Percentiles rank a stretch among this genome's conserved stretches.
These are phyloP conservation scores for Auricularia sp. DNA, from an alignment of 768 basidiomycete genomes.

Conservation along the genomic window DNA sequence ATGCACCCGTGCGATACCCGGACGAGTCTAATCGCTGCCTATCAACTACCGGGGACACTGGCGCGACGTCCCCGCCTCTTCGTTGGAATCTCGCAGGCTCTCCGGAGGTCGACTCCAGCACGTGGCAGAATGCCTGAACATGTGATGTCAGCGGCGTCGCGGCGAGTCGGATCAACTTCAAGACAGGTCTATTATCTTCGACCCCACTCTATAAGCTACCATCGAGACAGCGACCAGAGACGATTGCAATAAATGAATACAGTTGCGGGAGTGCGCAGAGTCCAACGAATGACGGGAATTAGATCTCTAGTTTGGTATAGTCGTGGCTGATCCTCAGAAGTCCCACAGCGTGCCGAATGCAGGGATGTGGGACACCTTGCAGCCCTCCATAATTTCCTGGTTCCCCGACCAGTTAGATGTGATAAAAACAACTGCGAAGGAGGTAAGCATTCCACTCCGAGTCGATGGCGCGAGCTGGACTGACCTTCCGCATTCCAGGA, in stretches of 20 bases:
- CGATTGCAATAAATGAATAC: too few species aligned
- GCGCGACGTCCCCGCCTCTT: not conserved
- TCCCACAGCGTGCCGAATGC: constrained; percentile 28
- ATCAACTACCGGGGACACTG: not conserved
- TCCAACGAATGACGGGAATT: not conserved
- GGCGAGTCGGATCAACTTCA: not conserved
- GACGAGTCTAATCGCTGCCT: not conserved
- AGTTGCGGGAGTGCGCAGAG: too few species aligned
- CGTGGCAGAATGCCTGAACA: not conserved
- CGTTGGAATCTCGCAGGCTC: not conserved
- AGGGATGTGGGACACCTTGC: constrained; percentile 4
- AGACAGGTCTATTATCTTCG: not conserved
- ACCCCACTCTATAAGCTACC: not conserved
- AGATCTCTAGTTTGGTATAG: not conserved
- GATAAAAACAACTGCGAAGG: constrained; percentile 29
- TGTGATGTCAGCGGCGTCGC: not conserved
- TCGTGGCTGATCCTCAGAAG: constrained; percentile 15
- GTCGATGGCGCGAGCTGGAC: not conserved
- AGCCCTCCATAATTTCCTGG: constrained; percentile 32
- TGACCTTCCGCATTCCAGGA: constrained; percentile 28
- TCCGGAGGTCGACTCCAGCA: not conserved
- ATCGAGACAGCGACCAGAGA: too few species aligned
- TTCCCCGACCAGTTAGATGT: constrained; percentile 34
- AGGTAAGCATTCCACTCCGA: not conserved
- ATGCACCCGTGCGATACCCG: not conserved